Evolutionary conservation across 2,329 filamentous ascomycete species (phyloP), one percentile per base, ranked within the genome.

Genomic region (Aspergillus brasiliensis): DNA sequence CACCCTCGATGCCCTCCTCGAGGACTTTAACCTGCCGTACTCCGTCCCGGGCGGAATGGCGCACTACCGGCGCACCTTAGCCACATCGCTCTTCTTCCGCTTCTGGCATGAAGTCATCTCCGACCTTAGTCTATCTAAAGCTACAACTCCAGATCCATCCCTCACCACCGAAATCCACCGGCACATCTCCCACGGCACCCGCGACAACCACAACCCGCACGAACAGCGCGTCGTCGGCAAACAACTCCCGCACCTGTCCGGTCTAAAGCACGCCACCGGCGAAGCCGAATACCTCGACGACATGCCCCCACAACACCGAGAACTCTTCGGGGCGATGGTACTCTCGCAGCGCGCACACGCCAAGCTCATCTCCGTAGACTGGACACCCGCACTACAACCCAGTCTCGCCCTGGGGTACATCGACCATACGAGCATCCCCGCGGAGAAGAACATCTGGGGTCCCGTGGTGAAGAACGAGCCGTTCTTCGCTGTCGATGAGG

Each of bases 281-380:
- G 90, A 95, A 75, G 92, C 92, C 1, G 90, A 94, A 68, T 97
- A 97, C 67, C 92, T 91, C 0, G 92, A 97, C 67, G 92, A 97
- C 67, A 92, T 95, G 25, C 91, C 91, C 1, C 81, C 88, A 0
- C 80, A 91, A 64, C 88, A 87, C 71, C 92, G 93, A 62, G 91
- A 96, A 75, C 82, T 96, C 1, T 89, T 91, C 63, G 92, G 89
- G 3, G 91, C 88, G 65, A 81, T 95, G 56, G 90, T 96, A 0
- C 79, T 96, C 11, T 96, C 91, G 0, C 88, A 88, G 1, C 92
- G 89, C 67, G 88, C 92, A 0, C 91, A 92, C 62, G 92, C 92
- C 3, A 93, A 88, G 74, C 83, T 97, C 44, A 70, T 88, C n/a
- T 89, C 84, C 1, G 84, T 96, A 19, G 88, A 96, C 71, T 86